phyloP scores from a whole-genome alignment of 2,329 filamentous ascomycete genomes.

The Alternaria infectoria region DNA sequence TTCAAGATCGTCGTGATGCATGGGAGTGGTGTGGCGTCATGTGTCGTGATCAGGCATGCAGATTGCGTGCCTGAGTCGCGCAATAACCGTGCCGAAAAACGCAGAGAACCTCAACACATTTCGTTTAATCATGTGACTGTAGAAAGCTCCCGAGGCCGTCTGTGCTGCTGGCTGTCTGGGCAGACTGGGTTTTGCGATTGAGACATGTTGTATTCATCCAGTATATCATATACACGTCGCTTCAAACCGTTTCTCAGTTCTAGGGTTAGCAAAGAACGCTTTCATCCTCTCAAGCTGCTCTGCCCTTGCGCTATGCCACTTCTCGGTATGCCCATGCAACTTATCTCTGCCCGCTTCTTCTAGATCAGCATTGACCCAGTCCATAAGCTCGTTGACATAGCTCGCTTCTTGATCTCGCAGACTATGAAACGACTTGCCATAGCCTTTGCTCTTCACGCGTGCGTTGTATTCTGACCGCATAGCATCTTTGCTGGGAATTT shows the following conservation, averaged over 20 bases:
- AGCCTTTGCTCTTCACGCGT: constrained; percentile 47
- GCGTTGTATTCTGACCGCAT: constrained; percentile 54
- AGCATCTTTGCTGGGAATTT: constrained; percentile 53
- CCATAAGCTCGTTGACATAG: constrained; percentile 50
- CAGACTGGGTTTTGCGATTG: not conserved
- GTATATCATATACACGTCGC: constrained; percentile 14
- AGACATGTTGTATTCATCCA: not conserved
- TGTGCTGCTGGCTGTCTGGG: not conserved
- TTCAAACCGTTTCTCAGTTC: constrained; percentile 5
- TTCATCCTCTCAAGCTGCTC: constrained; percentile 42
- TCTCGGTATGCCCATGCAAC: constrained; percentile 45
- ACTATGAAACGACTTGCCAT: constrained; percentile 54
- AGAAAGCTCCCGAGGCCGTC: not conserved
- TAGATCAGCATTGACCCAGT: constrained; percentile 47
- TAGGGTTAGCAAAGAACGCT: constrained; percentile 28
- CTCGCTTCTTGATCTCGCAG: constrained; percentile 49
- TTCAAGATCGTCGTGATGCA: not conserved
- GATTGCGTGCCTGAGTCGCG: constrained; percentile 6
- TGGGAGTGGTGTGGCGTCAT: not conserved
- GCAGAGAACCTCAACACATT: not conserved
- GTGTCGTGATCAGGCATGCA: constrained; percentile 4
- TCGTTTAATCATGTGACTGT: not conserved
- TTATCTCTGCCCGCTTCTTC: constrained; percentile 14
- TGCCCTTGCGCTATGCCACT: constrained; percentile 45
- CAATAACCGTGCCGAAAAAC: not conserved